Conservation (phyloP, 208 protist species). For the Crithidia sp. region DNA sequence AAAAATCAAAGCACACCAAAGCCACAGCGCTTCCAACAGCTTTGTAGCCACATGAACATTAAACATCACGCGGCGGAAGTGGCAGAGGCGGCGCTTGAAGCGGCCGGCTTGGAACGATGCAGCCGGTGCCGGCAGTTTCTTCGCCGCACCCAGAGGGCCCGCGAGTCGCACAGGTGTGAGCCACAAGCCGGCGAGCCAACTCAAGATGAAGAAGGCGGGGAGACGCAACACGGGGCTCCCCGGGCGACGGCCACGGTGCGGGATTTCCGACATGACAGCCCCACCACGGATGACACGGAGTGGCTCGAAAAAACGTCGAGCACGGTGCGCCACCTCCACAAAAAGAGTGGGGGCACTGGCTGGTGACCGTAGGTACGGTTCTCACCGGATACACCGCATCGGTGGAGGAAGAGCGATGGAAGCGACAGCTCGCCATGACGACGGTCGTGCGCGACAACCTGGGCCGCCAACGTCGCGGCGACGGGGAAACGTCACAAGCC, state of each 20-base stretch:
- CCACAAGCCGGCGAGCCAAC: no score
- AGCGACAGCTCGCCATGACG: conserved; percentile 9
- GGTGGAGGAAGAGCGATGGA: conserved; percentile 1
- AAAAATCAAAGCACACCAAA: neutral
- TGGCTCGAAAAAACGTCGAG: neutral
- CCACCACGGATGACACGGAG: neutral
- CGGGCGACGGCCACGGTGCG: neutral
- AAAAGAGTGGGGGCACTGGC: conserved; percentile 21
- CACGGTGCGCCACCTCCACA: conserved; percentile 6
- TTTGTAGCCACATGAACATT: neutral
- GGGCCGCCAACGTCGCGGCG: neutral
- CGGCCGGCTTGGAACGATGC: neutral
- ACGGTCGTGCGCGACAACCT: conserved; percentile 24
- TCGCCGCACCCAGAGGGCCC: neutral
- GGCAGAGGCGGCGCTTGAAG: neutral
- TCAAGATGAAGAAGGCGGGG: no score
- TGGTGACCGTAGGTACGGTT: conserved; percentile 10
- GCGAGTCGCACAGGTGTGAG: neutral
- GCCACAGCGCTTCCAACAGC: neutral
- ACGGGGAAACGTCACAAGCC: neutral
- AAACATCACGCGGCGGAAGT: neutral
- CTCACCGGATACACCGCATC: conserved; percentile 27
- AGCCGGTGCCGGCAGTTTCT: neutral
- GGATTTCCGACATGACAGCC: neutral
- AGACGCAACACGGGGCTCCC: no score